Conservation (phyloP, 345 rosid species). For the Barbarea vulgaris region DNA sequence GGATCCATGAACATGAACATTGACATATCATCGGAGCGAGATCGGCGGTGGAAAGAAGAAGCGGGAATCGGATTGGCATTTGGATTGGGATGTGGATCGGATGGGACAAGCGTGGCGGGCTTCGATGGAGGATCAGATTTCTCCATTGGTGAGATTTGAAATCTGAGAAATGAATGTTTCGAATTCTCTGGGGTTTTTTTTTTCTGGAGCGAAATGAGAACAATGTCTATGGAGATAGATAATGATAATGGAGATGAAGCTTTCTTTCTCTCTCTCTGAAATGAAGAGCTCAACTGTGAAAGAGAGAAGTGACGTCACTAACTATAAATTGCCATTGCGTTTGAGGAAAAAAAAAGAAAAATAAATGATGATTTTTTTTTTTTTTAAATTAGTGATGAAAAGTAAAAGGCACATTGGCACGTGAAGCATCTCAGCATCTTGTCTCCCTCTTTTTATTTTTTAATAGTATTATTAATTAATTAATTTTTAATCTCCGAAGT, state of each 20-base stretch:
- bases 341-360: too few species aligned
- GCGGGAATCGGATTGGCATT: not conserved
- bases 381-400: not conserved
- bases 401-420: constrained; percentile 43
- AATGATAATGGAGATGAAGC: constrained; percentile 23
- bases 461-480: not conserved
- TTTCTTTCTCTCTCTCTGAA: constrained; percentile 37
- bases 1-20: constrained; percentile 60
- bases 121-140: constrained; percentile 25
- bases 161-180: constrained; percentile 15
- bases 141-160: constrained; percentile 17
- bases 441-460: constrained; percentile 21
- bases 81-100: constrained; percentile 19
- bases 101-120: not conserved
- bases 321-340: constrained; percentile 15
- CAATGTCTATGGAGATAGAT: constrained; percentile 10
- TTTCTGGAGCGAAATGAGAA: not conserved
- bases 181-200: not conserved
- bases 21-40: constrained; percentile 61
- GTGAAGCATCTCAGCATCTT: constrained; percentile 40
- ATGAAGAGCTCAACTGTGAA: constrained; percentile 13
- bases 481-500: not conserved
- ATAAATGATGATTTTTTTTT: not conserved
- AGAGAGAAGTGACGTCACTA: constrained; percentile 40
- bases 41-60: constrained; percentile 58